These are phyloP conservation scores for Metroxylon sagu DNA, from an alignment of 176 grass and related monocot genomes.

Conservation along the genomic window DNA sequence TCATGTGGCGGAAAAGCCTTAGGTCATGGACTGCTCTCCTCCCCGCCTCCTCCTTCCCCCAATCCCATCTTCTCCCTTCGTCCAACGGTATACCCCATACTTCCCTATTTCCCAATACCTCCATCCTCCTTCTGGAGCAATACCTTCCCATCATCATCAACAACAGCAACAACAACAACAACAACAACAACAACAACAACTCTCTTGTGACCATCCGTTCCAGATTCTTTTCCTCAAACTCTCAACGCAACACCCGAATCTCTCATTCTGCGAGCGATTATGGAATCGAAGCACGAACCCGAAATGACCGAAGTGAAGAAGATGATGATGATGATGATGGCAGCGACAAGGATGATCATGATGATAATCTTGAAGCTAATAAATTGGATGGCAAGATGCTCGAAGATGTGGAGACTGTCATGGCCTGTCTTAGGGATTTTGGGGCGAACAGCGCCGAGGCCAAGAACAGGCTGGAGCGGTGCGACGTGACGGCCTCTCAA, in stretches of 20 bases:
- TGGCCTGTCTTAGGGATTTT: constrained; percentile 29
- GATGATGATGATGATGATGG: not conserved
- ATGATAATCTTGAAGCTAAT: constrained; percentile 31
- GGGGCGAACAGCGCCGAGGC: constrained; percentile 16
- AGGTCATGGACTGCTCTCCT: constrained; percentile 9
- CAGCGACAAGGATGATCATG: constrained; percentile 1
- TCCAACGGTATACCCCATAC: too few relatives aligned
- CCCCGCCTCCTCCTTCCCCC: not conserved
- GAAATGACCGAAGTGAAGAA: too few relatives aligned
- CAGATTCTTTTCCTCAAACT: not conserved
- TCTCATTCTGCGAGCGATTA: not conserved
- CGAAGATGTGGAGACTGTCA: constrained; percentile 36
- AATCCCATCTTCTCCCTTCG: not conserved
- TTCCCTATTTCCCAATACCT: too few relatives aligned
- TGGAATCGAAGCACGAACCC: too few relatives aligned
- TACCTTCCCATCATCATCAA: too few relatives aligned
- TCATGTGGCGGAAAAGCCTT: constrained; percentile 34
- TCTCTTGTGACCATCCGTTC: not conserved
- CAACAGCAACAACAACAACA: too few relatives aligned
- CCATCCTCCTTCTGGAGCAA: too few relatives aligned
- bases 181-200: too few relatives aligned
- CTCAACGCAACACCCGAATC: not conserved
- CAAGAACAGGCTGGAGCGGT: constrained; percentile 31
- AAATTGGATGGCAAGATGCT: constrained; percentile 25
- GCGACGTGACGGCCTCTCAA: constrained; percentile 43